Evolutionary conservation across 176 grass and related monocot genomes (phyloP), one percentile per base, ranked within the genome.

Genomic region (Musa schizocarpa): DNA sequence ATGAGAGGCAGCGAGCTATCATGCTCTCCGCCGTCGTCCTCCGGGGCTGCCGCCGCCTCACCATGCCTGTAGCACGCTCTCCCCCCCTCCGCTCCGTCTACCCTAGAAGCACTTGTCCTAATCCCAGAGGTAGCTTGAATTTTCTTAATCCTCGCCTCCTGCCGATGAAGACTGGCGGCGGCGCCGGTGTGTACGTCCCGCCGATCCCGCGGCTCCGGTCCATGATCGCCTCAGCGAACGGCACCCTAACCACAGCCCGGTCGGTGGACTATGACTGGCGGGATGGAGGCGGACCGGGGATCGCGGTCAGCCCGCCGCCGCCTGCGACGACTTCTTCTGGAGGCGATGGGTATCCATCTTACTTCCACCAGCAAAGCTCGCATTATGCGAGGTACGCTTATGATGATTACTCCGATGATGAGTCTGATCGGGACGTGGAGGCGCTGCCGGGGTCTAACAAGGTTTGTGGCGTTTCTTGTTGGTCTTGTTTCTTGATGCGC

Each of bases 351-450:
- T 80, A 54, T 71, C 78, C 48, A 55, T 24, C 75, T 9, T 71
- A 82, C 55, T 73, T 74, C 76, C 91, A 79, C 50, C 90, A 91
- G 80, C 86, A 87, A 73, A 94, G 80, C 68, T 84, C 86, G 0
- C 79, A 79, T 10, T 98, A 87, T 23, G 26, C 80, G n/a, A 85
- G 86, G 49, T 88, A 85, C 3, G 84, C 90, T 1, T 91, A 91
- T 1, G 95, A 98, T 52, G 94, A 98, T 59, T 94, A 87, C 65
- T 93, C 95, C 1, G 95, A 99, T 50, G 90, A 94, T 34, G 95
- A 99, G 2, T 99, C 95, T 0, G 95, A 99, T 75, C 77, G 86
- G 24, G 90, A 93, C 6, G 73, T 82, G 68, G 90, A 93, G 52
- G 81, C 22, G 17, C 79, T 74, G 0, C 83, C 95, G 0, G 82